Evolutionary conservation across 225 moss, liverwort and hornwort genomes (phyloP).

Genomic region (Lunularia cruciata): DNA sequence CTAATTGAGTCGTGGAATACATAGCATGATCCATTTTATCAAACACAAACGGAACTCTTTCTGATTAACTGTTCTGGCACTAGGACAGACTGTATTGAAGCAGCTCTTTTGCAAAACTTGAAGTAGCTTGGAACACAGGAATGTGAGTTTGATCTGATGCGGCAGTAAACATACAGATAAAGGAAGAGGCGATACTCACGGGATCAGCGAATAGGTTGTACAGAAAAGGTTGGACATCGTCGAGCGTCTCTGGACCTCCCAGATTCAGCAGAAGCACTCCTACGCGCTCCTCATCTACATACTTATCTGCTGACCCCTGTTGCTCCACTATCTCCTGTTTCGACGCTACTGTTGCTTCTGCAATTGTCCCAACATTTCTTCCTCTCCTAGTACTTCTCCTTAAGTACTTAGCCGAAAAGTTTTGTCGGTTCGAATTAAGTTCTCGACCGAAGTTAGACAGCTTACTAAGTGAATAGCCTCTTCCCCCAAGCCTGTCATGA

Average conservation of each 20-base stretch:
- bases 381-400: slow-evolving; percentile 11
- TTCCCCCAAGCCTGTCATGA: slow-evolving; percentile 9
- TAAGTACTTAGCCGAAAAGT: background rate
- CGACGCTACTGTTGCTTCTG: slow-evolving; percentile 47
- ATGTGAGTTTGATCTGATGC: no score
- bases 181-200: slow-evolving; percentile 36
- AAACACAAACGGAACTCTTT: no score
- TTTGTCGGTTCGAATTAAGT: slow-evolving; percentile 16
- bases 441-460: slow-evolving; percentile 25
- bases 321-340: slow-evolving; percentile 45
- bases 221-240: slow-evolving; percentile 92
- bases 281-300: slow-evolving; percentile 68
- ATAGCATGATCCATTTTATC: no score
- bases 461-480: background rate
- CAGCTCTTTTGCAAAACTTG: no score
- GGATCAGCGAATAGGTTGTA: slow-evolving; percentile 95
- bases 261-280: slow-evolving; percentile 89
- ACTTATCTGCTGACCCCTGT: slow-evolving; percentile 37
- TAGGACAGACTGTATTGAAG: no score
- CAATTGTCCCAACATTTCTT: slow-evolving; percentile 3
- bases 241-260: slow-evolving; percentile 89
- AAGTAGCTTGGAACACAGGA: no score
- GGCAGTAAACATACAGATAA: no score
- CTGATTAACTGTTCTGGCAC: no score
- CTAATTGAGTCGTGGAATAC: no score